Percentiles rank a stretch among this genome's conserved stretches.
phyloP scores from a whole-genome alignment of 768 basidiomycete species.

The Lactarius pseudohatsudake region DNA sequence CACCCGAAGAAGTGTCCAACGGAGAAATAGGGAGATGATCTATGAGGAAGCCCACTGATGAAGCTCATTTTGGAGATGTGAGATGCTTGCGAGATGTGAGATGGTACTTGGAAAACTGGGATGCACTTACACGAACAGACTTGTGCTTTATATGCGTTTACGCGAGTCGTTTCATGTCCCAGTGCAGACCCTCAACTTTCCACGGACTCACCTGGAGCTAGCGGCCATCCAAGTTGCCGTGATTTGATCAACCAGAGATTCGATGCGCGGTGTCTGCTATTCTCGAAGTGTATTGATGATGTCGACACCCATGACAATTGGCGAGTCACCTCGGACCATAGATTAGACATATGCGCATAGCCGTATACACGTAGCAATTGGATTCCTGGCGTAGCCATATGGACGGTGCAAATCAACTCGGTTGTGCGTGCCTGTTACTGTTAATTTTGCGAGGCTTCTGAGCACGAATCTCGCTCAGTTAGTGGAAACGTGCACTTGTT shows the following conservation, averaged over 20 bases:
- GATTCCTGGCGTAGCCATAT: slow-evolving; percentile 14
- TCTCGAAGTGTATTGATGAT: slow-evolving; percentile 20
- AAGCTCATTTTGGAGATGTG: slow-evolving; percentile 17
- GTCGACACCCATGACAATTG: slow-evolving; percentile 16
- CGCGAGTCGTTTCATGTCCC: slow-evolving; percentile 19
- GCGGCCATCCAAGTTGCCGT: slow-evolving; percentile 22
- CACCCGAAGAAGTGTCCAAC: slow-evolving; percentile 25
- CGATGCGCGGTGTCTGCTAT: slow-evolving; percentile 9
- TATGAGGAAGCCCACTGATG: slow-evolving; percentile 14
- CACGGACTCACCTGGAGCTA: slow-evolving; percentile 1
- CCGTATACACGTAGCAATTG: slow-evolving; percentile 15
- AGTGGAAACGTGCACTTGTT: slow-evolving; percentile 11
- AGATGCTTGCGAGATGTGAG: neutral
- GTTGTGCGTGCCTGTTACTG: slow-evolving; percentile 2
- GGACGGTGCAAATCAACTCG: neutral
- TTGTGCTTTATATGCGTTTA: slow-evolving; percentile 12
- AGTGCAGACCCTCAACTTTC: neutral
- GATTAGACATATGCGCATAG: slow-evolving; percentile 9
- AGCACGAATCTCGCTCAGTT: slow-evolving; percentile 16
- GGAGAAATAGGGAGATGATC: slow-evolving; percentile 17
- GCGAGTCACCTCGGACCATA: slow-evolving; percentile 20
- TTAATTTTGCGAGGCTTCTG: slow-evolving; percentile 10
- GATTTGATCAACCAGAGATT: slow-evolving; percentile 23
- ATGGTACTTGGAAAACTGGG: slow-evolving; percentile 6
- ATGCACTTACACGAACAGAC: neutral